Conservation (phyloP, 2,329 filamentous ascomycete genomes). For the Curvularia verruculosa region DNA sequence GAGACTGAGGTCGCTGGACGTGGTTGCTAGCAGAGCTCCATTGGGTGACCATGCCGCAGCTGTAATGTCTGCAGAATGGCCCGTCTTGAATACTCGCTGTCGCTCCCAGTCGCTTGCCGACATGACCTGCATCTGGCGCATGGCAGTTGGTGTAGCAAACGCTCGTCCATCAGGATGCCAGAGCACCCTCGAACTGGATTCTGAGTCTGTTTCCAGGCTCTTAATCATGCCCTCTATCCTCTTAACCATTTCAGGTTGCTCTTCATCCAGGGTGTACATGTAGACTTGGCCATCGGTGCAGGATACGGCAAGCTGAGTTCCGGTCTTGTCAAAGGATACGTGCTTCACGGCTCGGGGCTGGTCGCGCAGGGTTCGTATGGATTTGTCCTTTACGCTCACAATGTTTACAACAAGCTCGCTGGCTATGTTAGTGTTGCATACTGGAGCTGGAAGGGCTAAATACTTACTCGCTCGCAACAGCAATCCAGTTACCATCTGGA, state of each 20-base stretch:
- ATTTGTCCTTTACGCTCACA: slow-evolving; percentile 80
- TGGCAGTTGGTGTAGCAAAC: slow-evolving; percentile 83
- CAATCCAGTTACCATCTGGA: slow-evolving; percentile 82
- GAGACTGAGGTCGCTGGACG: slow-evolving; percentile 66
- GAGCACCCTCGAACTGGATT: slow-evolving; percentile 73
- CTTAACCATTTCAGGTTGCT: slow-evolving; percentile 79
- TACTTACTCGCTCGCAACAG: slow-evolving; percentile 87
- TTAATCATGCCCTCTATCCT: slow-evolving; percentile 88
- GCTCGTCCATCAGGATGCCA: slow-evolving; percentile 97
- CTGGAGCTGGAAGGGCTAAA: neutral
- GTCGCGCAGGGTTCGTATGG: slow-evolving; percentile 78
- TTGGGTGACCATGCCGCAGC: slow-evolving; percentile 94
- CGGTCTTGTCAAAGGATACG: slow-evolving; percentile 82
- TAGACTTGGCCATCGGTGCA: slow-evolving; percentile 90
- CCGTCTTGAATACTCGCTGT: slow-evolving; percentile 77
- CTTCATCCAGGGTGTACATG: slow-evolving; percentile 79
- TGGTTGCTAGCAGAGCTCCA: slow-evolving; percentile 78
- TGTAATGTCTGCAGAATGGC: slow-evolving; percentile 83
- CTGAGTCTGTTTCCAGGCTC: slow-evolving; percentile 75
- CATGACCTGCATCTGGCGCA: slow-evolving; percentile 78
- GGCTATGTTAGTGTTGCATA: slow-evolving; percentile 27
- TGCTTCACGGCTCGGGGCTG: slow-evolving; percentile 90
- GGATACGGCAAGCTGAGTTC: slow-evolving; percentile 76
- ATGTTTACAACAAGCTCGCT: slow-evolving; percentile 88
- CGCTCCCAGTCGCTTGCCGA: slow-evolving; percentile 90